Evolutionary conservation across 768 basidiomycete genomes (phyloP).

Genomic region (Pleurotus djamor): DNA sequence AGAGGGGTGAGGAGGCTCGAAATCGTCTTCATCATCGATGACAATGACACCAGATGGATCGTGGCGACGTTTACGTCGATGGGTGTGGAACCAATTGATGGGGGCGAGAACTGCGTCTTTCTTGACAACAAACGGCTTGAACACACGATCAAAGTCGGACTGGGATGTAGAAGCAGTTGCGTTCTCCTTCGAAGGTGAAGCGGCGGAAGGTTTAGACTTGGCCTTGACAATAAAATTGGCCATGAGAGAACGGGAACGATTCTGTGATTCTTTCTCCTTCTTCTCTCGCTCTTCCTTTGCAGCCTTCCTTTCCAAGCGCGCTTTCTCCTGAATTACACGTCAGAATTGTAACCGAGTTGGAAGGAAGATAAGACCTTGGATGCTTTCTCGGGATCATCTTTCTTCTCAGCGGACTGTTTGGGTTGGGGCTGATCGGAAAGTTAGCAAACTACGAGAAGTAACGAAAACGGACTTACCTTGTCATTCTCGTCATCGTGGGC

Average conservation of each 20-base stretch:
- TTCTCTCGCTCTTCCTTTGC: constrained; percentile 71
- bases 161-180: constrained; percentile 30
- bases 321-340: constrained; percentile 54
- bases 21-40: constrained; percentile 42
- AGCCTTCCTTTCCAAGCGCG: constrained; percentile 62
- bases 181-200: constrained; percentile 27
- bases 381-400: constrained; percentile 51
- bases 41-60: constrained; percentile 47
- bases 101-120: constrained; percentile 75
- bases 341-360: not conserved
- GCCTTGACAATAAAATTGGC: constrained; percentile 75
- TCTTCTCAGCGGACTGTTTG: not conserved
- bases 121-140: constrained; percentile 79
- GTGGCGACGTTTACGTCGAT: constrained; percentile 22
- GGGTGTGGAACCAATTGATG: constrained; percentile 59
- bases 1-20: too few relatives aligned
- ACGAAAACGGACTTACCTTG: constrained; percentile 23
- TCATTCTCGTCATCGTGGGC: constrained; percentile 36
- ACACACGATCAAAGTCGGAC: constrained; percentile 71
- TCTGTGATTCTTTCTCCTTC: constrained; percentile 67
- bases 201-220: constrained; percentile 29
- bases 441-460: not conserved
- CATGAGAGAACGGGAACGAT: constrained; percentile 75
- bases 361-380: constrained; percentile 43
- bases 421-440: not conserved